These are phyloP conservation scores for Tylopilus felleus DNA, from an alignment of 768 basidiomycete species.

Conservation along the genomic window DNA sequence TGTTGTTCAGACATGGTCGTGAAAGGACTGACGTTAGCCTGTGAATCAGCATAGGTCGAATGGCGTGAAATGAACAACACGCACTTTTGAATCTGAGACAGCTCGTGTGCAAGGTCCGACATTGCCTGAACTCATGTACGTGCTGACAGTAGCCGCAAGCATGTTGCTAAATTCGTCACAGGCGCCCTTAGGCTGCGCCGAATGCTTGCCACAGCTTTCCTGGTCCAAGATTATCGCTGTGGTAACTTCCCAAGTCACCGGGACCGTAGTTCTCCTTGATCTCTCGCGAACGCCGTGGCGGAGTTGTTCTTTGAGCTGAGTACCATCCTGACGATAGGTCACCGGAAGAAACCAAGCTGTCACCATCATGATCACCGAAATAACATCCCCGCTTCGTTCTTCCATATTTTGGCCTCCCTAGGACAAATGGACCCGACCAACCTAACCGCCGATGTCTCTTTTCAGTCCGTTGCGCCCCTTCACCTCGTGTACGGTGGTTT, in stretches of 20 bases:
- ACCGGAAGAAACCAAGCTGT: slow-evolving; percentile 11
- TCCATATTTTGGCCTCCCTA: background rate
- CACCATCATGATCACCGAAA: slow-evolving; percentile 10
- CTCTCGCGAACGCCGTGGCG: slow-evolving; percentile 14
- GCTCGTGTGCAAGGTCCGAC: slow-evolving; percentile 10
- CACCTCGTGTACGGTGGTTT: slow-evolving; percentile 11
- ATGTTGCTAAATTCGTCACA: slow-evolving; percentile 14
- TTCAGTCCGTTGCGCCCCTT: slow-evolving; percentile 3
- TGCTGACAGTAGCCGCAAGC: background rate
- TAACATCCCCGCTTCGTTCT: background rate
- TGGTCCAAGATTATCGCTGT: slow-evolving; percentile 9
- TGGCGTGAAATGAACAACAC: slow-evolving; percentile 12
- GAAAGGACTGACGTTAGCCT: slow-evolving; percentile 5
- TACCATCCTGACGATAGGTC: slow-evolving; percentile 2
- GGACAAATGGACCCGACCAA: background rate
- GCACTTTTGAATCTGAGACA: slow-evolving; percentile 1
- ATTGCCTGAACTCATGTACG: slow-evolving; percentile 4
- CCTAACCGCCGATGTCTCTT: background rate
- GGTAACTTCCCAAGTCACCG: slow-evolving; percentile 25
- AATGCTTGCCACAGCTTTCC: background rate
- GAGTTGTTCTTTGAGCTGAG: slow-evolving; percentile 4
- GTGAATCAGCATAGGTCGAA: background rate
- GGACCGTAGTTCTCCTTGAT: background rate
- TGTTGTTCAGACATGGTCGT: slow-evolving; percentile 1
- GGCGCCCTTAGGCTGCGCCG: background rate